Percentiles rank a stretch among this genome's conserved stretches.
phyloP scores from a whole-genome alignment of 2,329 filamentous ascomycete genomes.

The Raffaelea albimanens region DNA sequence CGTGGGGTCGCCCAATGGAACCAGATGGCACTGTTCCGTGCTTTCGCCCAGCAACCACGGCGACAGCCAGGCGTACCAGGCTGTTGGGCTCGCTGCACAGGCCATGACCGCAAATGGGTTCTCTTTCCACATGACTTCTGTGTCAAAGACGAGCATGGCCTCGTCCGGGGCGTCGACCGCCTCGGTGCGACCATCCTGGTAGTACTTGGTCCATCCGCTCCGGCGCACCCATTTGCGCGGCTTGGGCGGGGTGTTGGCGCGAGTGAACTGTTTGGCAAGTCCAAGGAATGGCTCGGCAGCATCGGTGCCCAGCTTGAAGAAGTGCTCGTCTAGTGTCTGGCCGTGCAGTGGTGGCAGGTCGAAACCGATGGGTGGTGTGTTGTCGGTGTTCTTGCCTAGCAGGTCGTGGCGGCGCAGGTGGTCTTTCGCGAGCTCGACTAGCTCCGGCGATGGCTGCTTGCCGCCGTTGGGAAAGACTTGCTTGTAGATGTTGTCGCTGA shows the following conservation, averaged over 20 bases:
- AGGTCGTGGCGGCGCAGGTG: constrained; percentile 81
- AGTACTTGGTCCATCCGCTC: constrained; percentile 95
- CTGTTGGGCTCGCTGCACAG: constrained; percentile 76
- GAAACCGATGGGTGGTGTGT: constrained; percentile 67
- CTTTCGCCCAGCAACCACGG: constrained; percentile 88
- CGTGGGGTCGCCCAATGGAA: constrained; percentile 72
- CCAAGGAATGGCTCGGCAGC: constrained; percentile 75
- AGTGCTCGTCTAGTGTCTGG: constrained; percentile 82
- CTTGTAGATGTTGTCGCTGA: constrained; percentile 71
- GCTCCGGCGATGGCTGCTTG: constrained; percentile 53
- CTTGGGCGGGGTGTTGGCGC: constrained; percentile 46
- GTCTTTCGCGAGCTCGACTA: constrained; percentile 71
- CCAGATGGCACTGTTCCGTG: constrained; percentile 61
- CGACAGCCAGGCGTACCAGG: constrained; percentile 97
- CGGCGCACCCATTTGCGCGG: constrained; percentile 63
- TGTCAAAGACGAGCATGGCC: constrained; percentile 81
- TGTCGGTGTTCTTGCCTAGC: constrained; percentile 81
- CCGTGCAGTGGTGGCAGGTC: constrained; percentile 76
- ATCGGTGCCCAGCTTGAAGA: constrained; percentile 77
- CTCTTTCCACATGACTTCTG: constrained; percentile 93
- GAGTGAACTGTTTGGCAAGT: constrained; percentile 65
- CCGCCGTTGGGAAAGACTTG: constrained; percentile 65
- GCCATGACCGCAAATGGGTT: constrained; percentile 94
- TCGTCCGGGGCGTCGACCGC: constrained; percentile 69
- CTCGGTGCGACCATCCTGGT: constrained; percentile 60